phyloP scores from a whole-genome alignment of 495 filamentous ascomycete genomes.

The Penicillium psychrofluorescens region DNA sequence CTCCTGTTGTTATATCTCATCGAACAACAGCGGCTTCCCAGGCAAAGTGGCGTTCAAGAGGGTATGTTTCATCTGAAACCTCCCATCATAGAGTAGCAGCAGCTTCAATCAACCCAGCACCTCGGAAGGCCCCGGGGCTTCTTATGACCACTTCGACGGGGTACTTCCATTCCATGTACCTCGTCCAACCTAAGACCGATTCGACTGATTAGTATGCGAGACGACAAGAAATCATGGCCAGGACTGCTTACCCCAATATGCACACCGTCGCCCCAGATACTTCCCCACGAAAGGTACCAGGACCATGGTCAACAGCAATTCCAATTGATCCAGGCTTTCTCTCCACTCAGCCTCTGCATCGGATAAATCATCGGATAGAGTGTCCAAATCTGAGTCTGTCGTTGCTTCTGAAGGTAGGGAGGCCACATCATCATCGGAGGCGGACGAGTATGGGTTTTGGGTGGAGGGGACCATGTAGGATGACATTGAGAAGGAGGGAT shows the following conservation, averaged over 20 bases:
- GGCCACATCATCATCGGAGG: slow-evolving; percentile 62
- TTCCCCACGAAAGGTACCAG: slow-evolving; percentile 89
- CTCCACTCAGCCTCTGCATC: slow-evolving; percentile 94
- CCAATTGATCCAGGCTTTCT: slow-evolving; percentile 83
- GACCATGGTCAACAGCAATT: slow-evolving; percentile 88
- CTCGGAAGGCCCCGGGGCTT: slow-evolving; percentile 52
- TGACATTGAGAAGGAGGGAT: slow-evolving; percentile 37
- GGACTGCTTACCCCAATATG: slow-evolving; percentile 75
- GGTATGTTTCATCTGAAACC: neutral
- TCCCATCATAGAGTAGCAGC: slow-evolving; percentile 56
- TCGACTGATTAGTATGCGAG: too few relatives aligned
- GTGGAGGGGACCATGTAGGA: slow-evolving; percentile 34
- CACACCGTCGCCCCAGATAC: slow-evolving; percentile 85
- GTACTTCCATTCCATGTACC: slow-evolving; percentile 74
- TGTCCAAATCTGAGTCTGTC: slow-evolving; percentile 48
- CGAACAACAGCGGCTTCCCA: neutral
- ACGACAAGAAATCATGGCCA: too few relatives aligned
- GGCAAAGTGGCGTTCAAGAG: neutral
- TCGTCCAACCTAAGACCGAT: slow-evolving; percentile 51
- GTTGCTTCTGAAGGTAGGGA: slow-evolving; percentile 72
- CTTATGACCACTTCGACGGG: slow-evolving; percentile 57
- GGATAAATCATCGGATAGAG: slow-evolving; percentile 49
- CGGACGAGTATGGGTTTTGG: slow-evolving; percentile 29
- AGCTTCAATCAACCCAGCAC: slow-evolving; percentile 60
- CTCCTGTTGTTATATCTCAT: too few relatives aligned